phyloP scores from a whole-genome alignment of 2,329 filamentous ascomycete species.

The Phyllosticta capitalensis region DNA sequence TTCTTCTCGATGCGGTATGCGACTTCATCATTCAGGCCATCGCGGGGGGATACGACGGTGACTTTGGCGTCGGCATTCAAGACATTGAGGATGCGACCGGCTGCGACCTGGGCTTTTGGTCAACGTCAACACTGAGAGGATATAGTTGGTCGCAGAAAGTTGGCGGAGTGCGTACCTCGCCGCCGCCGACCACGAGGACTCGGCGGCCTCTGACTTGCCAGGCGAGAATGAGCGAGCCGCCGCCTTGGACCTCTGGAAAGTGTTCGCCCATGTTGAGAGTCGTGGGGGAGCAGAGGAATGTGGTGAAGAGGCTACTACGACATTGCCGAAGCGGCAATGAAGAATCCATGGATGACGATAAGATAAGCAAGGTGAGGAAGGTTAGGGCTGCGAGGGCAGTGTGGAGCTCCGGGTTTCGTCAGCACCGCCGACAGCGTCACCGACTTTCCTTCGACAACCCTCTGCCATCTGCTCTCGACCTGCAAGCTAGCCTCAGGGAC shows the following conservation, averaged over 20 bases:
- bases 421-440: not conserved
- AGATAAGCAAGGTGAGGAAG: not conserved
- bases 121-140: constrained; percentile 22
- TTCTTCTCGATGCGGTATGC: constrained; percentile 65
- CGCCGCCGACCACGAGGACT: constrained; percentile 87
- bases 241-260: constrained; percentile 77
- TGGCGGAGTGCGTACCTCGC: constrained; percentile 57
- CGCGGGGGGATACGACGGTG: constrained; percentile 69
- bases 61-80: constrained; percentile 92
- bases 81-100: constrained; percentile 84
- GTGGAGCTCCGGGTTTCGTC: too few relatives aligned
- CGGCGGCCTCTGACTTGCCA: constrained; percentile 90
- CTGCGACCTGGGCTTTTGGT: constrained; percentile 63
- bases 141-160: not conserved
- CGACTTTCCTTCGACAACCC: not conserved
- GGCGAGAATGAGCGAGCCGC: constrained; percentile 85
- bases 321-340: not conserved
- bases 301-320: not conserved
- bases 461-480: not conserved
- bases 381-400: too few relatives aligned
- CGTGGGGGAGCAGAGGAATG: constrained; percentile 11
- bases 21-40: constrained; percentile 82
- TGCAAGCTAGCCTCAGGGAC: not conserved
- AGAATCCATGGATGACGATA: constrained; percentile 4
- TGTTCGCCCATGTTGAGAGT: constrained; percentile 36